Conservation (phyloP, 805 yeast genomes). For the Suhomyces prunicola region DNA sequence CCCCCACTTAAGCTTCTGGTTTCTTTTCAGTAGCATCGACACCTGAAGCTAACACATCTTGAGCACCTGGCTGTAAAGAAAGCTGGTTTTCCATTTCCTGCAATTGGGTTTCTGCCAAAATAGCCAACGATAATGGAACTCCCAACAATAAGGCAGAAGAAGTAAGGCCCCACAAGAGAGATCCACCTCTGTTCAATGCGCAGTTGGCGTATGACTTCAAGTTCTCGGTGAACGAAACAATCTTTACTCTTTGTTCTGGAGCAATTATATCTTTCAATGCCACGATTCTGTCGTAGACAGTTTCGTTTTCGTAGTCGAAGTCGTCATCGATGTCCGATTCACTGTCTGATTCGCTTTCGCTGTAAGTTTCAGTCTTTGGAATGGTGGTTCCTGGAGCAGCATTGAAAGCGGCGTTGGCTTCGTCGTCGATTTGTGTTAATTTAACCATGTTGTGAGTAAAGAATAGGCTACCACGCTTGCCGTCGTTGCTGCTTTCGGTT, state of each 20-base stretch:
- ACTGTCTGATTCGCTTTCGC: constrained; percentile 26
- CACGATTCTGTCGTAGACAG: constrained; percentile 77
- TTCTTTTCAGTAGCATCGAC: constrained; percentile 34
- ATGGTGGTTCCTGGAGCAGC: constrained; percentile 29
- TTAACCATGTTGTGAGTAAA: constrained; percentile 57
- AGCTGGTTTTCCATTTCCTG: constrained; percentile 92
- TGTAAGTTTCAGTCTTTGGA: constrained; percentile 28
- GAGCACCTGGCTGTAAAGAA: constrained; percentile 74
- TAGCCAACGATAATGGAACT: constrained; percentile 87
- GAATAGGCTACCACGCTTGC: not conserved
- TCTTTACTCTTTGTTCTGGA: constrained; percentile 68
- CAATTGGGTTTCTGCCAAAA: constrained; percentile 89
- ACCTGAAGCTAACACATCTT: constrained; percentile 70
- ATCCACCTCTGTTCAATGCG: constrained; percentile 62
- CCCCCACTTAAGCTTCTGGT: constrained; percentile 2
- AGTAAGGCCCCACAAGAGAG: constrained; percentile 78
- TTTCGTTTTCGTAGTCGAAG: constrained; percentile 75
- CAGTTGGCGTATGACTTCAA: constrained; percentile 31
- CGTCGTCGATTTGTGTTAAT: constrained; percentile 70
- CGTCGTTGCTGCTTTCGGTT: not conserved
- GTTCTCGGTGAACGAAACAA: constrained; percentile 33
- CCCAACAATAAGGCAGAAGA: constrained; percentile 84
- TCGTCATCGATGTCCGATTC: constrained; percentile 66
- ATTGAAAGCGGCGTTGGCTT: constrained; percentile 38
- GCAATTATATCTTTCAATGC: constrained; percentile 92